Evolutionary conservation across 805 yeast genomes (phyloP).

Genomic region (Kluyveromyces siamensis): DNA sequence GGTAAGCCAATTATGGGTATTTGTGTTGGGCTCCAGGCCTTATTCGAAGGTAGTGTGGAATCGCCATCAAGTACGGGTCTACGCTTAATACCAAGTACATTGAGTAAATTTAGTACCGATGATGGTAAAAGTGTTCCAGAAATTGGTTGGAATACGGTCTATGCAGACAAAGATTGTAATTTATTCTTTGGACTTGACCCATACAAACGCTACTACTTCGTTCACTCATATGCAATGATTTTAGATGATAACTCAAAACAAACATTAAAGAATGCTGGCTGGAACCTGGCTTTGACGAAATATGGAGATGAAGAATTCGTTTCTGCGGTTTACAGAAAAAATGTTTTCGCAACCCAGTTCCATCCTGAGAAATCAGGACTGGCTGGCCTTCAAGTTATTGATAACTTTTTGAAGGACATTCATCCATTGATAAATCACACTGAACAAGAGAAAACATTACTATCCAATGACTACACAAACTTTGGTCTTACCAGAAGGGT

Average conservation of each 20-base stretch:
- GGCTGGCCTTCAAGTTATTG: constrained; percentile 75
- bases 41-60: constrained; percentile 71
- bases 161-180: constrained; percentile 13
- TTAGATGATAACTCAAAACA: constrained; percentile 32
- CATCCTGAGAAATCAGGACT: constrained; percentile 98
- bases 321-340: constrained; percentile 71
- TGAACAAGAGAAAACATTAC: constrained; percentile 11
- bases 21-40: constrained; percentile 91
- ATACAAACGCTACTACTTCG: constrained; percentile 76
- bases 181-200: constrained; percentile 57
- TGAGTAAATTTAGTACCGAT: constrained; percentile 52
- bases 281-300: constrained; percentile 64
- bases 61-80: constrained; percentile 55
- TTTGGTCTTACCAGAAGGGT: constrained; percentile 79
- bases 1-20: constrained; percentile 93
- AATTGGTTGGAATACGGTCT: constrained; percentile 82
- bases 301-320: constrained; percentile 77
- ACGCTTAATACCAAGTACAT: constrained; percentile 42
- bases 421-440: constrained; percentile 16
- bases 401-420: constrained; percentile 50
- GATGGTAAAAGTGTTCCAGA: constrained; percentile 80
- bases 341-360: constrained; percentile 91
- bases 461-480: constrained; percentile 33
- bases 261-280: constrained; percentile 34
- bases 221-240: constrained; percentile 85